Percentiles rank a stretch among this genome's conserved stretches.
phyloP scores from a whole-genome alignment of 2,329 filamentous ascomycete genomes.

The Cercospora zeae-maydis region DNA sequence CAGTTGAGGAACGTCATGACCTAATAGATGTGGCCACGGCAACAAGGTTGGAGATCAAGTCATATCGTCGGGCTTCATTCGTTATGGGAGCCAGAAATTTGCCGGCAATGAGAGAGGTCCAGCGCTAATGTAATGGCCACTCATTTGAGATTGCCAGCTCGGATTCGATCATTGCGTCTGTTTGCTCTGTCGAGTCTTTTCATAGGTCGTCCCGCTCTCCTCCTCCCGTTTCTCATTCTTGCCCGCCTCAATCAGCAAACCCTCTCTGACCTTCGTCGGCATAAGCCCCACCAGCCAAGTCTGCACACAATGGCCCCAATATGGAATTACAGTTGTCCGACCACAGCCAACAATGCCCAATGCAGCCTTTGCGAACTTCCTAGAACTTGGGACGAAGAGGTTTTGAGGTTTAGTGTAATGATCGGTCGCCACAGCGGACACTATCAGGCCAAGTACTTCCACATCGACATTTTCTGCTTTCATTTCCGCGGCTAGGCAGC shows the following conservation, averaged over 20 bases:
- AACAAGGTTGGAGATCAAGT: no score
- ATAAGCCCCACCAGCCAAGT: slow-evolving; percentile 20
- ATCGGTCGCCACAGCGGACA: slow-evolving; percentile 22
- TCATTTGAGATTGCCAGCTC: no score
- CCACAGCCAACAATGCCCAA: slow-evolving; percentile 28
- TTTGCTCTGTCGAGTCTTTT: not conserved
- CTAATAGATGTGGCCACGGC: no score
- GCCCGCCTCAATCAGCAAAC: not conserved
- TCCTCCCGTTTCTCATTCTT: not conserved
- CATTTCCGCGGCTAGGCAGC: slow-evolving; percentile 45
- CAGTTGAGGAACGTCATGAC: no score
- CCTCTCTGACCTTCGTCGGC: slow-evolving; percentile 12
- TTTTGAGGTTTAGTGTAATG: slow-evolving; percentile 15
- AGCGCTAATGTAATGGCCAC: no score
- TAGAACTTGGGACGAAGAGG: slow-evolving; percentile 19
- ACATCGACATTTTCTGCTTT: slow-evolving; percentile 37
- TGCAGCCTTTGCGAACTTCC: slow-evolving; percentile 22
- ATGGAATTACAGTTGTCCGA: slow-evolving; percentile 20
- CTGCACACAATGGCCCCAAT: slow-evolving; percentile 30
- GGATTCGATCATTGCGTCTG: not conserved
- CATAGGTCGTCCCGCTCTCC: not conserved
- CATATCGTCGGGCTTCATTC: no score
- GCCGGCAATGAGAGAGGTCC: no score
- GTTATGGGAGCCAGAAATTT: no score
- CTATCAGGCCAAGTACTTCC: slow-evolving; percentile 35